Evolutionary conservation across 306 rosid genomes (phyloP), one percentile per base, ranked within the genome.

Genomic region (Vigna trinervia): DNA sequence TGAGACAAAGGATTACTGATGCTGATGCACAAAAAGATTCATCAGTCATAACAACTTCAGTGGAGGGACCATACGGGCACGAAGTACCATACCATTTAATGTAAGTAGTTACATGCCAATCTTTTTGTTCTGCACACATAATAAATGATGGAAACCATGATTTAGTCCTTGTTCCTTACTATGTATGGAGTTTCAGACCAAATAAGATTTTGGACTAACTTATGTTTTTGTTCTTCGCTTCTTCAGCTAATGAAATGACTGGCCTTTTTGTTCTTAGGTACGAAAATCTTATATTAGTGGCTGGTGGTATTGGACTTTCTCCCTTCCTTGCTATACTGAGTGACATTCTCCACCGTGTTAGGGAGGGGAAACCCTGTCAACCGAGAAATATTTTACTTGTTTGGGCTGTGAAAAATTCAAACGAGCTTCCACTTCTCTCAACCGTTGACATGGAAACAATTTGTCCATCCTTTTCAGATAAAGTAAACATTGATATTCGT

Each of bases 21-120:
- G 72, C 15, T 54, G 84, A 82, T 71, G 85, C 77, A 56, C 65
- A 23, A 6, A 69, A 72, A 71, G 84, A 85, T 64, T 69, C 15
- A 1, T 73, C 82, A 47, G 73, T 65, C 73, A 30, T 94, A 60
- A 90, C 90, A 74, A 90, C 90, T 75, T 92, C 95, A 8, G 96
- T 94, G 46, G 98, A 94, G 53, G 98, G 97, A 76, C 98, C 98
- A 69, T 92, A 94, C 32, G 98, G 98, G 51, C 97, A 94, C 77
- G 97, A 89, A 81, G 81, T 78, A 52, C 96, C 98, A 6, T 92
- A 94, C 84, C 95, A 92, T 80, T 85, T 94, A 85, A 83, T 77
- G 98, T 94, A 85, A 51, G 95, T 63, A 9, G 56, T n/a, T 78
- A 70, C n/a, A 2, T 22, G 41, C 69, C 69, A 75, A 23, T 61